phyloP scores from a whole-genome alignment of 2,329 filamentous ascomycete genomes.

The Botrytis galanthina region DNA sequence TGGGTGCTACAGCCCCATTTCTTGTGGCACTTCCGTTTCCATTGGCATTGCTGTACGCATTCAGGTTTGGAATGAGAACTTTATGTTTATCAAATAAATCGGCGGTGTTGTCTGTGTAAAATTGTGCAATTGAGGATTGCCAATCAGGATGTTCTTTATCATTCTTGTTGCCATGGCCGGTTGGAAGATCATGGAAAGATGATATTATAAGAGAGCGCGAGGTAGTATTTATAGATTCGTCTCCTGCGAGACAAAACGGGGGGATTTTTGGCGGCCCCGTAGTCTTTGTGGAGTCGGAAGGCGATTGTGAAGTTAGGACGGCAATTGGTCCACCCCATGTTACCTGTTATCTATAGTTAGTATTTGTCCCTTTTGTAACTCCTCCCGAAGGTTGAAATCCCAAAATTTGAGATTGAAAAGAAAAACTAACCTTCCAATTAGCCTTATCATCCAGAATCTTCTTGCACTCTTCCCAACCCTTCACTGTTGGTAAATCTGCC shows the following conservation, averaged over 20 bases:
- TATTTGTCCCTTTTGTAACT: neutral
- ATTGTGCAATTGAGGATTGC: neutral
- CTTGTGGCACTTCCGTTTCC: neutral
- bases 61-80: conserved; percentile 57
- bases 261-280: neutral
- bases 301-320: neutral
- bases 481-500: neutral
- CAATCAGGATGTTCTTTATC: conserved; percentile 2
- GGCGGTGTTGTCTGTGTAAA: neutral
- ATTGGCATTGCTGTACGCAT: conserved; percentile 44
- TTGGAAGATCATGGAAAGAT: conserved; percentile 8
- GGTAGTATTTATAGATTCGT: conserved; percentile 1
- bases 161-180: neutral
- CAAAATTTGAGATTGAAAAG: neutral
- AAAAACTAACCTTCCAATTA: conserved; percentile 8
- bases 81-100: conserved; percentile 62
- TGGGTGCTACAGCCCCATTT: neutral
- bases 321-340: conserved; percentile 1
- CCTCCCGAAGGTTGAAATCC: neutral
- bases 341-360: neutral
- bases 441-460: conserved; percentile 28
- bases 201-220: conserved; percentile 12
- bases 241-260: conserved; percentile 5
- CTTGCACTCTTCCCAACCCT: conserved; percentile 6
- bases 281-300: neutral